Percentiles rank a stretch among this genome's conserved stretches.
These are phyloP conservation scores for Perkinsus olseni DNA, from an alignment of 169 alveolate species.

Conservation along the genomic window DNA sequence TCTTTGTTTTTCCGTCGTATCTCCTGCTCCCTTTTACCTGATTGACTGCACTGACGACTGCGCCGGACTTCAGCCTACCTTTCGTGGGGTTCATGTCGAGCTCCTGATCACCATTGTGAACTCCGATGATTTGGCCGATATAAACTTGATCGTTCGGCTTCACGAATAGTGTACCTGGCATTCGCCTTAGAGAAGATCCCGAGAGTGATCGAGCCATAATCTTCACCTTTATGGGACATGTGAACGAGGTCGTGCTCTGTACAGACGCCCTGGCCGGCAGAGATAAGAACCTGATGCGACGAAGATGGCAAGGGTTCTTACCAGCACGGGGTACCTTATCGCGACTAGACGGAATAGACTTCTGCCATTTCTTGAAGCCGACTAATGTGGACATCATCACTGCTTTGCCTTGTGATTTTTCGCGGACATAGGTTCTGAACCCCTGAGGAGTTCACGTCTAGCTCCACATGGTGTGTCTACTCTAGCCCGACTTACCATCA, in stretches of 20 bases:
- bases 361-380: background rate
- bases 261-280: background rate
- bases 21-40: constrained; percentile 51
- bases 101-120: background rate
- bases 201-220: background rate
- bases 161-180: background rate
- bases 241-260: background rate
- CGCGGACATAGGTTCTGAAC: background rate
- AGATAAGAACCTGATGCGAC: background rate
- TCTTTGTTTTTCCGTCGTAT: constrained; percentile 42
- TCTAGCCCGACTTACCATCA: background rate
- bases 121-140: background rate
- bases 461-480: background rate
- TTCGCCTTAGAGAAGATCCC: background rate
- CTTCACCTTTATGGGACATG: background rate
- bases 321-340: background rate
- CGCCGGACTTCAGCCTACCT: too few relatives aligned
- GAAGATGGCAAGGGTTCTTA: background rate
- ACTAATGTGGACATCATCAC: background rate
- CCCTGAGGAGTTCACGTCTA: background rate
- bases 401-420: background rate
- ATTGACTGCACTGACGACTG: background rate
- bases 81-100: background rate
- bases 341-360: background rate
- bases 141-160: background rate